phyloP scores from a whole-genome alignment of 352 stramenopile species.

The Phytophthora niederhauseri region DNA sequence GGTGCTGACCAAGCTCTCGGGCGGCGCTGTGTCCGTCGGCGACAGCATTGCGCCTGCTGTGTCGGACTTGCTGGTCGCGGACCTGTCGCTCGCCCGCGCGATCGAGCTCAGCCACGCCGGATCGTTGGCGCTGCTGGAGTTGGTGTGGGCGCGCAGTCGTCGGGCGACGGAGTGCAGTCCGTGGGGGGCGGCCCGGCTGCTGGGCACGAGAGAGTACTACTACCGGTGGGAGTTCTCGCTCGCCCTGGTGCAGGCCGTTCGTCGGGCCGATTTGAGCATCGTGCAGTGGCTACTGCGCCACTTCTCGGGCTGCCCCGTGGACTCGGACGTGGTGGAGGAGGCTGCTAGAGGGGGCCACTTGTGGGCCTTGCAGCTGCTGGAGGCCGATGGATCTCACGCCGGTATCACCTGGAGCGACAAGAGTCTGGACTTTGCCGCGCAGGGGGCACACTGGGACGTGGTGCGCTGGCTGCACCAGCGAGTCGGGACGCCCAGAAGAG shows the following conservation, averaged over 20 bases:
- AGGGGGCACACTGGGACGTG: background rate
- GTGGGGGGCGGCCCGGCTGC: background rate
- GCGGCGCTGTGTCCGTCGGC: background rate
- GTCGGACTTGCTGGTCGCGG: background rate
- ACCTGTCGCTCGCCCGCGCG: background rate
- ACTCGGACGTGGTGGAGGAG: constrained; percentile 2
- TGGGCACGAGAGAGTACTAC: background rate
- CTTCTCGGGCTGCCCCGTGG: background rate
- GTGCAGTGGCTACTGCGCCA: background rate
- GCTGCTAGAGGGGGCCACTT: background rate
- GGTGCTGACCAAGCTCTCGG: background rate
- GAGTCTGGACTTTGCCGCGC: background rate
- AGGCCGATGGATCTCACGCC: background rate
- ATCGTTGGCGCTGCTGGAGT: background rate
- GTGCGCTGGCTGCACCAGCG: constrained; percentile 1
- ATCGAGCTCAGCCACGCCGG: background rate
- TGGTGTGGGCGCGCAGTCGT: background rate
- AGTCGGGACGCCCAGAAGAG: background rate
- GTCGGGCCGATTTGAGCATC: background rate
- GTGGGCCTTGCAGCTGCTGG: constrained; percentile 1
- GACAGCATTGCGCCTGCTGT: background rate
- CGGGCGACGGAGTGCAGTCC: background rate
- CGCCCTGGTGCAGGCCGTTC: background rate
- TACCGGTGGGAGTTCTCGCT: background rate
- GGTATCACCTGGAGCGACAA: background rate